Evolutionary conservation across 495 filamentous ascomycete species (phyloP).

Genomic region (Aspergillus diversus): DNA sequence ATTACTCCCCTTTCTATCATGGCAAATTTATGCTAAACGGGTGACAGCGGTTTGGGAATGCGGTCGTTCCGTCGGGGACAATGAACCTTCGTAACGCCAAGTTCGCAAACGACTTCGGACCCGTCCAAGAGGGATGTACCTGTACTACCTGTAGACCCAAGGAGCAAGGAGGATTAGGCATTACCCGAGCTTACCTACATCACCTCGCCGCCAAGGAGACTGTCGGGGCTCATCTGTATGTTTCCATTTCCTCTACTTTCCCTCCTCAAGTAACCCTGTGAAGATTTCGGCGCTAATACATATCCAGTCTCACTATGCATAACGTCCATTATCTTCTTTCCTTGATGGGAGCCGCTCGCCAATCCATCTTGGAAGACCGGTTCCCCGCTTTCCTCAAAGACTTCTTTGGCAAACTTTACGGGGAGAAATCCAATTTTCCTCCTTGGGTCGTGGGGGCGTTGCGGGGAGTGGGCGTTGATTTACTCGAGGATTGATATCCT

Average conservation of each 20-base stretch:
- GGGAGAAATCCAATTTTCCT: conserved; percentile 70
- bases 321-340: conserved; percentile 89
- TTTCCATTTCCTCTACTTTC: background rate
- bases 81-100: conserved; percentile 79
- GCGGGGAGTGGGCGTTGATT: conserved; percentile 79
- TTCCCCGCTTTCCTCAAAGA: conserved; percentile 78
- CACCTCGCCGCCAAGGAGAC: conserved; percentile 94
- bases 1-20: background rate
- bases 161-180: conserved; percentile 73
- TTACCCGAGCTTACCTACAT: conserved; percentile 88
- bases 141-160: conserved; percentile 76
- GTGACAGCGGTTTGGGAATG: conserved; percentile 81
- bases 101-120: conserved; percentile 78
- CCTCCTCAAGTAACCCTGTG: background rate
- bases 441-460: conserved; percentile 86
- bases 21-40: conserved; percentile 1
- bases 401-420: conserved; percentile 78
- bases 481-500: conserved; percentile 50
- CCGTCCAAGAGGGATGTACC: conserved; percentile 79
- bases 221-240: conserved; percentile 84
- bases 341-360: conserved; percentile 73
- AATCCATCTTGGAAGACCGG: conserved; percentile 80
- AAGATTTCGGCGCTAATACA: conserved; percentile 20
- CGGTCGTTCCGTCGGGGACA: conserved; percentile 77
- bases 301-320: conserved; percentile 76